Evolutionary conservation across 2,329 filamentous ascomycete species (phyloP).

Genomic region (Beauveria asiatica): DNA sequence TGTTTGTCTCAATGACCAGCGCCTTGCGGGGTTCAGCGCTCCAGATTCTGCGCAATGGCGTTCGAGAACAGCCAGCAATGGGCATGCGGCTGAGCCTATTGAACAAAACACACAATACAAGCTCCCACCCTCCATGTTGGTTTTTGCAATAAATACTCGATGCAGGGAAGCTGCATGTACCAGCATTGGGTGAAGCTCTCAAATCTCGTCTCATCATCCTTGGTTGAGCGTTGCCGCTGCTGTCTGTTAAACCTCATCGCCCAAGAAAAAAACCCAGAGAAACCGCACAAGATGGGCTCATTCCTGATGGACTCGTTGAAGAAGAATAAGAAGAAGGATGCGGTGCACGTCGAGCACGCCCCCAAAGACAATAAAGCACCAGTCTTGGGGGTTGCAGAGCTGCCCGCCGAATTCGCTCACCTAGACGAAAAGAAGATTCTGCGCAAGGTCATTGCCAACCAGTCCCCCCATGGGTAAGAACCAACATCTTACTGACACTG

Average conservation of each 20-base stretch:
- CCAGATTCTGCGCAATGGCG: too few relatives aligned
- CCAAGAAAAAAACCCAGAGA: background rate
- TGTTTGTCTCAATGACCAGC: too few relatives aligned
- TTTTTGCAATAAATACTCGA: too few relatives aligned
- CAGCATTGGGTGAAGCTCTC: too few relatives aligned
- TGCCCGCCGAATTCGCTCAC: constrained; percentile 21
- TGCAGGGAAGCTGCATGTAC: too few relatives aligned
- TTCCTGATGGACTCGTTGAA: background rate
- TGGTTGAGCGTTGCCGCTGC: background rate
- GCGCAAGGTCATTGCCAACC: constrained; percentile 29
- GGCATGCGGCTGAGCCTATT: too few relatives aligned
- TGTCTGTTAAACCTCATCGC: background rate
- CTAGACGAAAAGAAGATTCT: constrained; percentile 45
- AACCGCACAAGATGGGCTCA: background rate
- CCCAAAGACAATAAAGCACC: background rate
- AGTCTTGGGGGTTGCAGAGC: background rate
- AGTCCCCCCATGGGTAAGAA: background rate
- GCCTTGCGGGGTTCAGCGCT: too few relatives aligned
- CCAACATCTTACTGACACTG: background rate
- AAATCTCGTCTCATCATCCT: background rate
- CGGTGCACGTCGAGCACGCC: background rate
- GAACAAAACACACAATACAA: too few relatives aligned
- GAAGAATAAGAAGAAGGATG: background rate
- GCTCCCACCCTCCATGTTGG: too few relatives aligned
- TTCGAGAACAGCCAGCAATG: too few relatives aligned